These are phyloP conservation scores for Gossypium ekmanianum DNA, from an alignment of 345 rosid genomes.

Conservation along the genomic window DNA sequence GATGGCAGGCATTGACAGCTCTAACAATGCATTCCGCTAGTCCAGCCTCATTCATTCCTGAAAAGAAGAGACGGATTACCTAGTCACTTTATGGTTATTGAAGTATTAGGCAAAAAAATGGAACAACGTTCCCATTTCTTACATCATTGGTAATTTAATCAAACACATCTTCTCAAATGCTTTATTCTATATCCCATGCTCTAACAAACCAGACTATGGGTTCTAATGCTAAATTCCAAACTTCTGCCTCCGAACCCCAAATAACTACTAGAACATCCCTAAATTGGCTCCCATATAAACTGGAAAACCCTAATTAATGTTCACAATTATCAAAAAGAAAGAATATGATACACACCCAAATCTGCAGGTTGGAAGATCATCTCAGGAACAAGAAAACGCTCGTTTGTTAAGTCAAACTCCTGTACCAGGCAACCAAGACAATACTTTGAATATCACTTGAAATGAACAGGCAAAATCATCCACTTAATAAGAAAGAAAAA, in stretches of 20 bases:
- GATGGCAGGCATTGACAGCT: slow-evolving; percentile 78
- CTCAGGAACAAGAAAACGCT: slow-evolving; percentile 92
- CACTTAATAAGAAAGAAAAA: slow-evolving; percentile 6
- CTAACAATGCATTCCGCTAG: slow-evolving; percentile 94
- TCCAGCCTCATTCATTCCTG: slow-evolving; percentile 98
- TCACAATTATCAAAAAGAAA: not conserved
- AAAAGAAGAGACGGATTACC: not conserved
- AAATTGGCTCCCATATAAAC: not conserved
- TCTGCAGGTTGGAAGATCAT: slow-evolving; percentile 92
- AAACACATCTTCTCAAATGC: not conserved
- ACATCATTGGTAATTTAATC: not conserved
- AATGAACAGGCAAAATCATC: not conserved
- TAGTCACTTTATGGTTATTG: not conserved
- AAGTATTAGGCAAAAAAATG: not conserved
- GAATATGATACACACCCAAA: slow-evolving; percentile 51
- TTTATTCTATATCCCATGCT: not conserved
- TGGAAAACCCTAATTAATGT: not conserved
- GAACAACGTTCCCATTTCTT: not conserved
- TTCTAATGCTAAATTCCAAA: not conserved
- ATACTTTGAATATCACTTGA: slow-evolving; percentile 2
- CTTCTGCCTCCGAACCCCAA: not conserved
- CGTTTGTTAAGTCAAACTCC: slow-evolving; percentile 95
- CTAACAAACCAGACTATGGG: not conserved
- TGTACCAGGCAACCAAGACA: slow-evolving; percentile 30
- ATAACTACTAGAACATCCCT: not conserved